phyloP scores from a whole-genome alignment of 371 early-diverging fungal species.

The Mucor racemosus region DNA sequence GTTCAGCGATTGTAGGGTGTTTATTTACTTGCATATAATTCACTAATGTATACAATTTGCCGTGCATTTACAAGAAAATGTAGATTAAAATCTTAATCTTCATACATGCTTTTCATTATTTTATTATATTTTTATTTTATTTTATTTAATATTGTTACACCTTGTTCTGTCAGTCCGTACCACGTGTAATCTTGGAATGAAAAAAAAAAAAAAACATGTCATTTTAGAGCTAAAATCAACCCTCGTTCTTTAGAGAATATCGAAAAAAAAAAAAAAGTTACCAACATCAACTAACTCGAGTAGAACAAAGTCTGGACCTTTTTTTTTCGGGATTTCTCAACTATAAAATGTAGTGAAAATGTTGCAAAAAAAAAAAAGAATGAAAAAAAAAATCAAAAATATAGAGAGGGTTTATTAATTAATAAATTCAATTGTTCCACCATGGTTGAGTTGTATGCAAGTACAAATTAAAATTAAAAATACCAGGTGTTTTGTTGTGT shows the following conservation, averaged over 20 bases:
- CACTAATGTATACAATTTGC: too few species aligned
- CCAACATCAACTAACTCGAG: not conserved
- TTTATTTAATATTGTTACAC: conserved; percentile 8
- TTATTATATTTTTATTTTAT: conserved; percentile 1
- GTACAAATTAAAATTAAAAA: conserved; percentile 3
- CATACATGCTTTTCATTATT: not conserved
- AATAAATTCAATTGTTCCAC: not conserved
- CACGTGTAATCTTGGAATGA: conserved; percentile 7
- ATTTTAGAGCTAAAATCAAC: not conserved
- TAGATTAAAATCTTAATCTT: too few species aligned
- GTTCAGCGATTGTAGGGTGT: too few species aligned
- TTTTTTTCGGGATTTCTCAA: not conserved
- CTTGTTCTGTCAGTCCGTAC: conserved; percentile 1
- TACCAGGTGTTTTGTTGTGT: not conserved
- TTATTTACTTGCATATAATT: too few species aligned
- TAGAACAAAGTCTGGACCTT: conserved; percentile 1
- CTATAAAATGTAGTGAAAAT: not conserved
- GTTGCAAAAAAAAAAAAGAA: not conserved
- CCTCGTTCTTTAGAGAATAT: not conserved
- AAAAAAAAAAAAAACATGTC: not conserved
- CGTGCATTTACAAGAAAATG: too few species aligned
- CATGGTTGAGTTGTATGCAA: conserved; percentile 3
- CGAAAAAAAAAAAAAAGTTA: not conserved
- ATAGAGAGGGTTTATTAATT: not conserved
- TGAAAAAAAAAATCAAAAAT: not conserved